Evolutionary conservation across 257 asterid genomes (phyloP).

Genomic region (Solanum pinnatisectum): DNA sequence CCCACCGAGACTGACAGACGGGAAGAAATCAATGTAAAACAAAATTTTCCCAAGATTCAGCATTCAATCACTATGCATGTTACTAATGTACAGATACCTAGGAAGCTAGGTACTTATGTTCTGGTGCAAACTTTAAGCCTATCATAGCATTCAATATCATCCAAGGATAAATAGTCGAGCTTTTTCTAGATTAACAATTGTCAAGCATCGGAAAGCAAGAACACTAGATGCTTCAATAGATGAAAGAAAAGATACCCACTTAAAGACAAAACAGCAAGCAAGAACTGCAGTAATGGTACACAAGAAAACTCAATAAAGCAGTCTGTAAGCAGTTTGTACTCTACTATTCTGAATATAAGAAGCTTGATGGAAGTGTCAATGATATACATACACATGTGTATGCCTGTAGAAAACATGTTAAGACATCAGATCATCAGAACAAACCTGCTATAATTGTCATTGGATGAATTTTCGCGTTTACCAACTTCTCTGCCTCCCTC

Average conservation of each 20-base stretch:
- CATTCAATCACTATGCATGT: not conserved
- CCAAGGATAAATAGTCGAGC: no score
- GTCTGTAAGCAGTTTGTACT: not conserved
- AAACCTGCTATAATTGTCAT: conserved; percentile 84
- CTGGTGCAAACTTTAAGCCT: no score
- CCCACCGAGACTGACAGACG: not conserved
- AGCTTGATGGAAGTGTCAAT: not conserved
- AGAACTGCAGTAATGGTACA: not conserved
- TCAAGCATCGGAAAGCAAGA: not conserved
- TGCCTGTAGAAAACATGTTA: not conserved
- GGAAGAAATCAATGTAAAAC: not conserved
- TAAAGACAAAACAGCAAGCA: not conserved
- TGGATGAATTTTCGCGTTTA: conserved; percentile 82
- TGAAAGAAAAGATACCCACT: not conserved
- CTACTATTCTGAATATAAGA: not conserved
- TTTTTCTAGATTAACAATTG: no score
- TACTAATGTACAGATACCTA: not conserved
- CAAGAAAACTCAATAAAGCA: not conserved
- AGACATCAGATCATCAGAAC: not conserved
- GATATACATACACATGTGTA: not conserved
- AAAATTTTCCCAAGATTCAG: not conserved
- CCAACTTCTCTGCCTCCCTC: conserved; percentile 95
- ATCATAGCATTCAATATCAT: no score
- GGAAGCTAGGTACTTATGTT: not conserved
- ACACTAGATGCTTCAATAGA: not conserved